These are phyloP conservation scores for Aspergillus floridensis DNA, from an alignment of 2,329 filamentous ascomycete species.

Conservation along the genomic window DNA sequence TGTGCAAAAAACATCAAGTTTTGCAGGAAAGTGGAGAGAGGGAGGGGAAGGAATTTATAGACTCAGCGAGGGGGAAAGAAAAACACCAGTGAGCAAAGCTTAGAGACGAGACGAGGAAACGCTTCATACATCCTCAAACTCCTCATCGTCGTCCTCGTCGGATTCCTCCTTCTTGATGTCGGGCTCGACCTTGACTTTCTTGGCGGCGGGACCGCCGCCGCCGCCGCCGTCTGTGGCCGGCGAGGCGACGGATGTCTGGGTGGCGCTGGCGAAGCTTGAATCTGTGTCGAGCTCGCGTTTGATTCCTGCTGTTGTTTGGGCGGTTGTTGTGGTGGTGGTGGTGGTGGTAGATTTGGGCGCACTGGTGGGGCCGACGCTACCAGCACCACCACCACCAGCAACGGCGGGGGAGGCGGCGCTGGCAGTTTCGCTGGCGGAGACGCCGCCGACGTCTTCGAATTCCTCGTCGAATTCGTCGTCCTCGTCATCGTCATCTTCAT, in stretches of 20 bases:
- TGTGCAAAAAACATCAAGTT: too few relatives aligned
- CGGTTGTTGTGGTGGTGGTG: slow-evolving; percentile 15
- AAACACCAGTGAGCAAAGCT: background rate
- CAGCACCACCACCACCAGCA: slow-evolving; percentile 10
- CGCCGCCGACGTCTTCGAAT: slow-evolving; percentile 46
- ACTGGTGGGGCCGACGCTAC: slow-evolving; percentile 29
- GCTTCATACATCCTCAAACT: slow-evolving; percentile 44
- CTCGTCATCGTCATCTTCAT: slow-evolving; percentile 33
- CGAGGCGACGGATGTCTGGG: slow-evolving; percentile 38
- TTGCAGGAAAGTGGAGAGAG: background rate
- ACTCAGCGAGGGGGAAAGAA: background rate
- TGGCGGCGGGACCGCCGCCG: slow-evolving; percentile 42
- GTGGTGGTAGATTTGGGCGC: slow-evolving; percentile 17
- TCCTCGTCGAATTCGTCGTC: slow-evolving; percentile 43
- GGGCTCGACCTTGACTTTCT: slow-evolving; percentile 45
- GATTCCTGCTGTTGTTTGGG: slow-evolving; percentile 23
- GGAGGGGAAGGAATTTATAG: background rate
- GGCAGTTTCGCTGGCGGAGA: slow-evolving; percentile 36
- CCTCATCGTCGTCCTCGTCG: slow-evolving; percentile 46
- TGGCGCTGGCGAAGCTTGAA: slow-evolving; percentile 36
- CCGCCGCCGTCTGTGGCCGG: slow-evolving; percentile 41
- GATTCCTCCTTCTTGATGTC: slow-evolving; percentile 40
- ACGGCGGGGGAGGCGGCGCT: slow-evolving; percentile 37
- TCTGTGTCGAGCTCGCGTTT: slow-evolving; percentile 41
- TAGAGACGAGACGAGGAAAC: background rate